These are phyloP conservation scores for Ettlia oleoabundans DNA, from an alignment of 139 green algal species.

Conservation along the genomic window DNA sequence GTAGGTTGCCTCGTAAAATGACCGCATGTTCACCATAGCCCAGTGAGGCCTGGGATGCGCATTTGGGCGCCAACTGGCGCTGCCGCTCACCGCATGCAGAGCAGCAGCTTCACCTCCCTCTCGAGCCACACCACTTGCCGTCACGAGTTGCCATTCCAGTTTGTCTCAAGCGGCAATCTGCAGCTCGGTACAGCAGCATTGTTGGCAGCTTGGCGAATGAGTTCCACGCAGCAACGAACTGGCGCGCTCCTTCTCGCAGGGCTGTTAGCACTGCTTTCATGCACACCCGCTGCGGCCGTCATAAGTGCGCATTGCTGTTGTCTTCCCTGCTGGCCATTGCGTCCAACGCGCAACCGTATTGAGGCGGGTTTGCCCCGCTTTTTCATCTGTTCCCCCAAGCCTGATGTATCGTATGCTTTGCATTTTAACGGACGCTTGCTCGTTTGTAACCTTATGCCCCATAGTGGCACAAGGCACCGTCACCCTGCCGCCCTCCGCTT, in stretches of 20 bases:
- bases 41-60: too few relatives aligned
- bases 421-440: not conserved
- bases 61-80: not conserved
- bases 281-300: not conserved
- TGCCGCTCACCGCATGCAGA: not conserved
- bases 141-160: not conserved
- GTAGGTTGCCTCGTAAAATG: too few relatives aligned
- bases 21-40: too few relatives aligned
- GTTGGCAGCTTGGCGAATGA: too few relatives aligned
- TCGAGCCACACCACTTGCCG: too few relatives aligned
- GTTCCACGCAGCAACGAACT: not conserved
- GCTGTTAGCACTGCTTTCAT: too few relatives aligned
- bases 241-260: not conserved
- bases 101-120: not conserved
- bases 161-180: too few relatives aligned
- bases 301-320: not conserved
- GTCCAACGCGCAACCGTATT: not conserved
- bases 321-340: not conserved
- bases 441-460: not conserved
- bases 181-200: too few relatives aligned
- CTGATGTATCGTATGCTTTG: not conserved
- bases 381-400: too few relatives aligned
- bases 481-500: not conserved
- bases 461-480: not conserved
- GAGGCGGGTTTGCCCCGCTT: not conserved